Percentiles rank a stretch among this genome's conserved stretches.
Evolutionary conservation across 2,329 filamentous ascomycete species (phyloP).

Genomic region (Cytospora piceae): DNA sequence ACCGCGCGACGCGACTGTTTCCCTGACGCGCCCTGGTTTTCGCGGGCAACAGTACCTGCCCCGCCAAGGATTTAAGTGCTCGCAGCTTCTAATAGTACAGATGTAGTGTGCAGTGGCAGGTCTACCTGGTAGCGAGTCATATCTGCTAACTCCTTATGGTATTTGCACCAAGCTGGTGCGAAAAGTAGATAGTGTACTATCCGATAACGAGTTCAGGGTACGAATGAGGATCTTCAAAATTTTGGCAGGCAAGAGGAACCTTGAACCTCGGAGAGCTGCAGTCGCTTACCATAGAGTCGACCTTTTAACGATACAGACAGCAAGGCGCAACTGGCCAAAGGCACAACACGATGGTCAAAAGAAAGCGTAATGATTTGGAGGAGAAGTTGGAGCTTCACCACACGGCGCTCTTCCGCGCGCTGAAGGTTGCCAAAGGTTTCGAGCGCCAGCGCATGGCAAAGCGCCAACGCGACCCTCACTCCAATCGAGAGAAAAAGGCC

Average conservation of each 20-base stretch:
- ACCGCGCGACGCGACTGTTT: constrained; percentile 23
- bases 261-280: constrained; percentile 7
- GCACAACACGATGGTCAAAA: constrained; percentile 55
- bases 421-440: constrained; percentile 75
- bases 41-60: constrained; percentile 14
- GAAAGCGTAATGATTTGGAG: constrained; percentile 52
- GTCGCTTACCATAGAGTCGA: neutral
- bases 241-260: constrained; percentile 13
- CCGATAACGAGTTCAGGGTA: neutral
- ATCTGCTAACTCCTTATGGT: constrained; percentile 1
- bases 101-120: constrained; percentile 2
- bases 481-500: constrained; percentile 53
- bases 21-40: constrained; percentile 21
- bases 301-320: neutral
- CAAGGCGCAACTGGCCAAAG: neutral
- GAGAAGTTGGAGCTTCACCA: constrained; percentile 46
- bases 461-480: constrained; percentile 53
- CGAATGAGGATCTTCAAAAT: constrained; percentile 8
- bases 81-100: constrained; percentile 6
- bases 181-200: neutral
- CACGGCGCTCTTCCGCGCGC: constrained; percentile 65
- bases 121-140: neutral
- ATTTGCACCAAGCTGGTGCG: neutral
- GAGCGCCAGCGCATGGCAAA: constrained; percentile 77
- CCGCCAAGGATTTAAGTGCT: constrained; percentile 16